Evolutionary conservation across 2,329 filamentous ascomycete species (phyloP), one percentile per base, ranked within the genome.

Genomic region (Arthrinium phaeospermum): DNA sequence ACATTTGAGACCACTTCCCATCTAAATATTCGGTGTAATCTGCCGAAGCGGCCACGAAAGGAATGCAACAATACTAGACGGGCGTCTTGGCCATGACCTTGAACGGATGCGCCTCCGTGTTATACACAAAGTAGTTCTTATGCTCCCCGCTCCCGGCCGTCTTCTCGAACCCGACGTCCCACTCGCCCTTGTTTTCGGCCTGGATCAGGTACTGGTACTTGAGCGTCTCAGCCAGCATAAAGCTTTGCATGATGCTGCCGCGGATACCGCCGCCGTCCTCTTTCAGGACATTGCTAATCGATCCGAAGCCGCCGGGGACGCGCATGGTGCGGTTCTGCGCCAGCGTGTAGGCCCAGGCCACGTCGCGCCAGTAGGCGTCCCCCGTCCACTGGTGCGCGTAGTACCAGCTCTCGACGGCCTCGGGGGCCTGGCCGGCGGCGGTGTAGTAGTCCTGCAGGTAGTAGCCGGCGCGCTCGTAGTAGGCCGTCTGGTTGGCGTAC

Each of bases 161-260:
- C 75, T 94, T 64, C 75, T 94, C 94, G 37, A 93, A 87, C 0
- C 46, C 46, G 2, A 70, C 22, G 34, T 70, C 68, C 68, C 68
- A 70, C 34, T 70, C 68, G 14, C 68, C 68, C 68, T 70, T 70
- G 47, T 70, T 70, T 34, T 70, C 68, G 16, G 68, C n/a, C 47
- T 70, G 68, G 30, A 70, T 57, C 68, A 94, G 80, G 75, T 92
- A 94, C 72, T 93, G 93, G 75, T 94, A 94, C 81, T 94, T 94
- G 73, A 94, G 81, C n/a, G 92, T 94, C 83, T 94, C 92, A 0
- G 90, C 89, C 76, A 92, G 83, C 91, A 92, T 94, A 77, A 93
- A 94, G 73, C 89, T 92, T 84, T 70, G 68, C 68, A 70, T 70
- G 34, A 57, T 70, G 47, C 47, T 24, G 14, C 47, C 68, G 34